These are phyloP conservation scores for Pseudonitzschia delicatissima DNA, from an alignment of 108 stramenopile genomes.

Conservation along the genomic window DNA sequence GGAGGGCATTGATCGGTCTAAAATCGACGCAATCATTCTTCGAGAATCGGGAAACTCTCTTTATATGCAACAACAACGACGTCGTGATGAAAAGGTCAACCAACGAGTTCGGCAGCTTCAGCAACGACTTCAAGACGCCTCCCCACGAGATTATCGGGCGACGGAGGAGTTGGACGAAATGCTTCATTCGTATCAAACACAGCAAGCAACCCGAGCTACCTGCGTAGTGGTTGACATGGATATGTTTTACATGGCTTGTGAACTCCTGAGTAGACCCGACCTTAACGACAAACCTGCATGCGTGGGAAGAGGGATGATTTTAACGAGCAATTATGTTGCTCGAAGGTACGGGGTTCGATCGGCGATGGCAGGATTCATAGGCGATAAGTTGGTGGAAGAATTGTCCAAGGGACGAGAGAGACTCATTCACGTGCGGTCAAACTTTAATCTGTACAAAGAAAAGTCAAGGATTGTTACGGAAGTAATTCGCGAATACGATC, in stretches of 20 bases:
- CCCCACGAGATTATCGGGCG: neutral
- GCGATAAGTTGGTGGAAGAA: constrained; percentile 74
- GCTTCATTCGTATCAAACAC: neutral
- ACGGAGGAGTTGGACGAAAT: constrained; percentile 33
- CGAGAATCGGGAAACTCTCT: constrained; percentile 69
- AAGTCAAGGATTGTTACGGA: constrained; percentile 68
- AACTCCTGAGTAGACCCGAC: constrained; percentile 77
- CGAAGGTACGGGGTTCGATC: constrained; percentile 90
- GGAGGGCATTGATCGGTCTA: constrained; percentile 72
- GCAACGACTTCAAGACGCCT: constrained; percentile 3
- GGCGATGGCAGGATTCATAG: constrained; percentile 99
- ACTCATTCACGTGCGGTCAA: constrained; percentile 66
- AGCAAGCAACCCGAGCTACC: constrained; percentile 41
- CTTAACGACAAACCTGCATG: constrained; percentile 84
- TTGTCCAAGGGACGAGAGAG: constrained; percentile 59
- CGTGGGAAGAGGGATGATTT: constrained; percentile 90
- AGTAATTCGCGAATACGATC: constrained; percentile 90
- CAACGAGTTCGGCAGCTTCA: constrained; percentile 46
- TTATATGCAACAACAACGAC: constrained; percentile 69
- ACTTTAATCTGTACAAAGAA: constrained; percentile 74
- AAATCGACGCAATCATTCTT: constrained; percentile 72
- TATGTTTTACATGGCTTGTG: constrained; percentile 90
- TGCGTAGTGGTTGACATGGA: constrained; percentile 96
- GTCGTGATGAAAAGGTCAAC: constrained; percentile 62
- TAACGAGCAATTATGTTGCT: constrained; percentile 92